Percentiles rank a stretch among this genome's conserved stretches.
Conservation (phyloP, 805 yeast genomes). For the Wickerhamiella cacticola region DNA sequence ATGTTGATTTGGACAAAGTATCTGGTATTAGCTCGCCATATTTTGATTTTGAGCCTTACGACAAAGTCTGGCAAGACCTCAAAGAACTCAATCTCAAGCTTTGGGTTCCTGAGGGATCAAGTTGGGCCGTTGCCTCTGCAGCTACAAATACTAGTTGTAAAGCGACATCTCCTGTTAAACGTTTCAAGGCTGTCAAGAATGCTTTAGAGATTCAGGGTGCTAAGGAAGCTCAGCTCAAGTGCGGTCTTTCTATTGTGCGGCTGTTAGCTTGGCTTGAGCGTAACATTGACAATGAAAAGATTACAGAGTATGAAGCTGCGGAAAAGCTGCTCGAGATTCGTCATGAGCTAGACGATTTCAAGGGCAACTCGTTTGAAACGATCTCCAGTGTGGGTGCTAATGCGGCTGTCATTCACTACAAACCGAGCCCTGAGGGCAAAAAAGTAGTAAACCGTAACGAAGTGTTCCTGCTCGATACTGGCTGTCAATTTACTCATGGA, state of each 20-base stretch:
- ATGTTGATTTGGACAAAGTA: constrained; percentile 40
- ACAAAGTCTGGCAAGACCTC: constrained; percentile 47
- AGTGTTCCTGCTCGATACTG: constrained; percentile 74
- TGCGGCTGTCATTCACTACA: constrained; percentile 66
- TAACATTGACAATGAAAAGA: constrained; percentile 32
- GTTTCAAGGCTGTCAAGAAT: constrained; percentile 69
- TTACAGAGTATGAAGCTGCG: constrained; percentile 50
- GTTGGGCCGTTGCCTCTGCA: constrained; percentile 55
- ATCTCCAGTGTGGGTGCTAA: constrained; percentile 66
- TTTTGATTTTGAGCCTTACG: constrained; percentile 44
- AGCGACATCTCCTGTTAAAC: constrained; percentile 48
- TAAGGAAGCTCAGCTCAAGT: constrained; percentile 64
- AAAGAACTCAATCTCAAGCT: constrained; percentile 19
- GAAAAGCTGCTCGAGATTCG: constrained; percentile 40
- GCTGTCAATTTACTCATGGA: constrained; percentile 86
- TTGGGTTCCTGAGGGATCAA: constrained; percentile 46
- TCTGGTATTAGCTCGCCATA: constrained; percentile 34
- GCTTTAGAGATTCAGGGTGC: constrained; percentile 59
- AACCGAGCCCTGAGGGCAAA: constrained; percentile 45
- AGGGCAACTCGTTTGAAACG: constrained; percentile 60
- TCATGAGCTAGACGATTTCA: constrained; percentile 28
- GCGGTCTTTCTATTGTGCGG: constrained; percentile 63
- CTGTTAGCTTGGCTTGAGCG: constrained; percentile 76
- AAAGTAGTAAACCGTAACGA: constrained; percentile 52
- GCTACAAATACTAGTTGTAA: constrained; percentile 31